Evolutionary conservation across 1,284 basidiomycete species (phyloP), one percentile per base, ranked within the genome.

Genomic region (Apiotrichum porosum): DNA sequence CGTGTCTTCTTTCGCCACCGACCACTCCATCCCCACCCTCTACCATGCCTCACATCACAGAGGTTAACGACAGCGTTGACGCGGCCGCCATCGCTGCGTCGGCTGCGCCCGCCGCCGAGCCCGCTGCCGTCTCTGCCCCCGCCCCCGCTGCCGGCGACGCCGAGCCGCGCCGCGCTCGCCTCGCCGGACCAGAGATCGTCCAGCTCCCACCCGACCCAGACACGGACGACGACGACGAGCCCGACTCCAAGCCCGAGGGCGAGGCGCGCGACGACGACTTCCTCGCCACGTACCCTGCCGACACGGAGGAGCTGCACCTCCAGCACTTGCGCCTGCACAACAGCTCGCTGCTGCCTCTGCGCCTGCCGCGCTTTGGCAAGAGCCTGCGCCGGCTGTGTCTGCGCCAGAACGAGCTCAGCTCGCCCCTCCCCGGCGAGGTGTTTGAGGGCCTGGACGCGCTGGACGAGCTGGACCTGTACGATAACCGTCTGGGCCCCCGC

Each of bases 401-500:
- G 21, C 81, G 94, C 22, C 93, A 97, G 73, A 98, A 97, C 72
- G 67, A 68, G 28, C 79, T 84, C 51, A 82, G 92, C 47, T 78
- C 83, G 2, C 76, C 78, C 36, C 77, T 97, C 26, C 83, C 89
- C 44, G 76, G 79, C 3, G 80, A 82, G 12, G 73, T 75, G 24
- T 28, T 28, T 28, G 26, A 28, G 26, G 26, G 26, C 6, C 72
- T 97, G 42, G 78, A 69, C 12, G 78, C 82, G 40, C 75, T 98
- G 24, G 86, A 89, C 60, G 93, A 97, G 53, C 73, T 98, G 43
- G 94, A 98, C 73, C 66, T 97, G 54, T 98, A 98, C 68, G 94
- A 98, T 71, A 98, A 98, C 75, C 84, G 87, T 64, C 73, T 98
- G 54, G 92, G 89, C 61, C 65, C 72, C 13, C 68, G 86, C n/a